Base-by-base conservation (phyloP, 208 protist species). In the Leishmania major region DNA sequence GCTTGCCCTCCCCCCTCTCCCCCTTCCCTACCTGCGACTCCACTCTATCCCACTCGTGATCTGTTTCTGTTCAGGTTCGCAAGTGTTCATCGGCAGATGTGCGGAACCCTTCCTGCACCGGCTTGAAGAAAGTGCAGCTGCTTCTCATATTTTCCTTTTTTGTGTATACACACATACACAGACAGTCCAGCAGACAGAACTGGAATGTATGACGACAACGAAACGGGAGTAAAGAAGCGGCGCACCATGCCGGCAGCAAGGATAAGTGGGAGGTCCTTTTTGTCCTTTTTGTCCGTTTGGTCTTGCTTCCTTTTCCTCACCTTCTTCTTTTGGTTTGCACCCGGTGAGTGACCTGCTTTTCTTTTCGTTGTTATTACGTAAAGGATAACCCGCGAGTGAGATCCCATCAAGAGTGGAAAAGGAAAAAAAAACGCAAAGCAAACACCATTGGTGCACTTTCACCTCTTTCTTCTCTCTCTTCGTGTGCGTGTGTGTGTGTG, bases 231-330 rank as follows among this genome's bases (percentile, higher is more conserved):
- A n/a, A 7, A 11, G 25, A 60, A 60, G 57, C 25, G 17, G 4
- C 2, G 7, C 25, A 11, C 57, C 17, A 60, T 60, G 25, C 22
- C 57, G n/a, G 25, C 57, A 31, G 22, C 57, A 60, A 8, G 22
- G 15, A 60, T 22, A 25, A n/a, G 57, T 25, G 4, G 17, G 22
- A n/a, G 57, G 28, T 25, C 25, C n/a, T n/a, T 7, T 10, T 57
- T 85, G 37, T 40, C 37, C 37, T 0, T 66, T 80, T 67, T 81
- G 82, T 81, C 71, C 47, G 1, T 72, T 80, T 75, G 64, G 28
- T 81, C 57, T 64, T 62, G 77, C 40, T 51, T 73, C 10, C 45
- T 73, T 60, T 35, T 15, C 35, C 35, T 28, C 49, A 35, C 11
- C 28, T 43, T 84, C 59, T 87, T 87, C 47, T 55, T 22, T 55